Evolutionary conservation across 805 yeast genomes (phyloP).

Genomic region (Pichia rugopelliculosa): DNA sequence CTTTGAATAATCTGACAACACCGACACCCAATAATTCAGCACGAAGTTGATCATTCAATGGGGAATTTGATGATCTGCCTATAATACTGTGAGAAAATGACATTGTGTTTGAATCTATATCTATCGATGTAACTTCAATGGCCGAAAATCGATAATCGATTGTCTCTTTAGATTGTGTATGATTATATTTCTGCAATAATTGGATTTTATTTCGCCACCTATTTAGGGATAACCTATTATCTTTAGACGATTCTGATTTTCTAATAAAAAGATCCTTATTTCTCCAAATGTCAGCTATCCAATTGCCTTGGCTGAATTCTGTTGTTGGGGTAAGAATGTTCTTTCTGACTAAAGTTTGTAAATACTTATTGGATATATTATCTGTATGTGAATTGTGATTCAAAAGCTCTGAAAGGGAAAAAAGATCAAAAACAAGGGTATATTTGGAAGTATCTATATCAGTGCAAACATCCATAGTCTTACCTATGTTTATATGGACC

Average conservation of each 20-base stretch:
- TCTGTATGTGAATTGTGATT: neutral
- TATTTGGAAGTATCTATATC: neutral
- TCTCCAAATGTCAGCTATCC: conserved; percentile 3
- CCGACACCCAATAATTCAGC: conserved; percentile 71
- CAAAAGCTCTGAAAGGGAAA: neutral
- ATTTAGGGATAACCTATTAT: neutral
- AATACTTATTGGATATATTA: neutral
- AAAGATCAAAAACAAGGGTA: conserved; percentile 8
- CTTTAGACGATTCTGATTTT: neutral
- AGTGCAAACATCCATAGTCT: neutral
- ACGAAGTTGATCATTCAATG: conserved; percentile 37
- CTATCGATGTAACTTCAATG: conserved; percentile 27
- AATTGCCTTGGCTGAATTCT: neutral
- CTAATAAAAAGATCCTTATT: conserved; percentile 1
- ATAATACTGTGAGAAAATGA: conserved; percentile 2
- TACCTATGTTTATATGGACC: neutral
- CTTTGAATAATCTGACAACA: conserved; percentile 58
- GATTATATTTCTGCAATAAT: neutral
- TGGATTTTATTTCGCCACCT: neutral
- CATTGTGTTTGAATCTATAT: conserved; percentile 13
- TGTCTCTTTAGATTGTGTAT: neutral
- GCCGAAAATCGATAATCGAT: conserved; percentile 31
- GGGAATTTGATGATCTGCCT: conserved; percentile 6
- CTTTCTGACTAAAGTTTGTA: neutral
- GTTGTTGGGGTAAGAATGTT: neutral